Conservation (phyloP, 306 rosid genomes). For the Casuarina equisetifolia region DNA sequence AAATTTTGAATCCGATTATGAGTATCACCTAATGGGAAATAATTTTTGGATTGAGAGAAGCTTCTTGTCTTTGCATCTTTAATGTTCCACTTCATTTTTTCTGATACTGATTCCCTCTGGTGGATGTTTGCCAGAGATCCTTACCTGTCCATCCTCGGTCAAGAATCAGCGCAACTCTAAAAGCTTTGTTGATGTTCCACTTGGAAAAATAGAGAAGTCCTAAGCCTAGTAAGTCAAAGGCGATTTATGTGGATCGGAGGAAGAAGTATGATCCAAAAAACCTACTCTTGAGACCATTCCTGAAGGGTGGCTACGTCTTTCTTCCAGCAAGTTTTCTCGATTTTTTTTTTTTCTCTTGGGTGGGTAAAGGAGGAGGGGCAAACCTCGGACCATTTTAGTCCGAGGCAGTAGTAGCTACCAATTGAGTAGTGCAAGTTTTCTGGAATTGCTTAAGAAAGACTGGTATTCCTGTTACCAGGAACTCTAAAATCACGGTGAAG, state of each 20-base stretch:
- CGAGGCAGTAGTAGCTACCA: too few species aligned
- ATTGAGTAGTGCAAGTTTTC: too few species aligned
- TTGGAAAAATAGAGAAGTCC: neutral
- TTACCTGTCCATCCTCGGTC: too few species aligned
- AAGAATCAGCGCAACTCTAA: conserved; percentile 2
- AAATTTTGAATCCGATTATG: neutral
- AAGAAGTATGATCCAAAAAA: neutral
- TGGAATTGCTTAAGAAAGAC: conserved; percentile 8
- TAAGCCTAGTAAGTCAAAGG: neutral
- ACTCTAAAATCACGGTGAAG: conserved; percentile 9
- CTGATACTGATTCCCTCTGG: too few species aligned
- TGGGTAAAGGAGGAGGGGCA: too few species aligned
- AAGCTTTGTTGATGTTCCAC: conserved; percentile 12
- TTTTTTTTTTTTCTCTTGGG: too few species aligned
- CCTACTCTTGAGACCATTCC: conserved; percentile 17
- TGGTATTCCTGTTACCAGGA: conserved; percentile 12
- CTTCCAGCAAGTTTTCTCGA: neutral
- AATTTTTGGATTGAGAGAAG: too few species aligned
- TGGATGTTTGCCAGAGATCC: too few species aligned
- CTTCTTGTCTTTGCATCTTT: too few species aligned
- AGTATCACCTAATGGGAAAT: too few species aligned
- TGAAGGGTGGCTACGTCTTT: conserved; percentile 21
- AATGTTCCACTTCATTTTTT: too few species aligned
- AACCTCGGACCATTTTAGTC: too few species aligned
- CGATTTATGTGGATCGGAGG: neutral